These are phyloP conservation scores for Monosporascus sp. DNA, from an alignment of 2,329 filamentous ascomycete genomes.

Conservation along the genomic window DNA sequence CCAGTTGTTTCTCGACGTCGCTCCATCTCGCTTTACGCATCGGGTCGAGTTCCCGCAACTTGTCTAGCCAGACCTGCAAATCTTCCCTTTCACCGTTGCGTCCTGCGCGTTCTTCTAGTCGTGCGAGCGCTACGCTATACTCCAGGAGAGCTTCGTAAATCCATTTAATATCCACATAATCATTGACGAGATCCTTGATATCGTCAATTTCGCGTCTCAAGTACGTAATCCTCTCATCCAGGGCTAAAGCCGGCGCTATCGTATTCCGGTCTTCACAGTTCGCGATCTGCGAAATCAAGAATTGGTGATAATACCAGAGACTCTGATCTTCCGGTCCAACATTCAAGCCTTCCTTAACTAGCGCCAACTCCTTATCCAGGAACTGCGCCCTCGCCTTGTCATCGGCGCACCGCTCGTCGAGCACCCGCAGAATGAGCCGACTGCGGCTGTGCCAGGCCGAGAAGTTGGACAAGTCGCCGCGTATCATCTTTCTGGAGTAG, in stretches of 20 bases:
- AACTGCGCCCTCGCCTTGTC: slow-evolving; percentile 41
- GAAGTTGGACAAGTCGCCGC: slow-evolving; percentile 84
- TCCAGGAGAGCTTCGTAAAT: slow-evolving; percentile 83
- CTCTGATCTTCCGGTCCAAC: slow-evolving; percentile 93
- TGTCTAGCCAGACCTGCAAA: slow-evolving; percentile 52
- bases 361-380: slow-evolving; percentile 69
- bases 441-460: slow-evolving; percentile 93
- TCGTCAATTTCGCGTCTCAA: slow-evolving; percentile 66
- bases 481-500: slow-evolving; percentile 88
- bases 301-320: slow-evolving; percentile 95
- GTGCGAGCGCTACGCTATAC: slow-evolving; percentile 57
- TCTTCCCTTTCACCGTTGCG: slow-evolving; percentile 37
- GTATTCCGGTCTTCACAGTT: slow-evolving; percentile 41
- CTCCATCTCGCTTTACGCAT: slow-evolving; percentile 68
- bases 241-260: slow-evolving; percentile 59
- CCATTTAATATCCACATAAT: slow-evolving; percentile 60
- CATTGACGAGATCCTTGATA: slow-evolving; percentile 59
- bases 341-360: slow-evolving; percentile 74
- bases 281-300: slow-evolving; percentile 66
- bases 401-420: slow-evolving; percentile 64
- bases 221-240: slow-evolving; percentile 58
- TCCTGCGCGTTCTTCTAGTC: slow-evolving; percentile 38
- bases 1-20: slow-evolving; percentile 49
- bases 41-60: slow-evolving; percentile 63
- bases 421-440: slow-evolving; percentile 70